Percentiles rank a stretch among this genome's conserved stretches.
Evolutionary conservation across 164 flowering plant species (phyloP).

Genomic region (Taxillus chinensis): DNA sequence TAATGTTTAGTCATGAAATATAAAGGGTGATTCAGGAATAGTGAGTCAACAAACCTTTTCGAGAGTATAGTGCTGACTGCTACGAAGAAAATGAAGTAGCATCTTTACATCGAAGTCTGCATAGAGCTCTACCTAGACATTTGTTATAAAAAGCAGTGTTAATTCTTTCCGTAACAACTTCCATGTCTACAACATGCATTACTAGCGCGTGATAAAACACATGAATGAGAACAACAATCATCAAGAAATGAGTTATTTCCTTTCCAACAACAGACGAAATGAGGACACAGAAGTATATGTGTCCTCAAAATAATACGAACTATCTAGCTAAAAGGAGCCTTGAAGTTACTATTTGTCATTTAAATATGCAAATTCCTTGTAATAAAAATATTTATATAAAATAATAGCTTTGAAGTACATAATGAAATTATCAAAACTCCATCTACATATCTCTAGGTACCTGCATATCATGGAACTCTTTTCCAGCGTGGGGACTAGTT

Average conservation of each 20-base stretch:
- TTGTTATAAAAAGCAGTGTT: no score
- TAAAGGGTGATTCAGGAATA: neutral
- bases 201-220: no score
- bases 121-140: slow-evolving; percentile 79
- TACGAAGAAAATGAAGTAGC: slow-evolving; percentile 93
- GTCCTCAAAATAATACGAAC: no score
- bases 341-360: no score
- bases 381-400: neutral
- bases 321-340: no score
- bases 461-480: slow-evolving; percentile 97
- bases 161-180: no score
- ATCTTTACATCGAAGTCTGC: slow-evolving; percentile 80
- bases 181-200: no score
- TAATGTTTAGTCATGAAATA: neutral
- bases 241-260: no score
- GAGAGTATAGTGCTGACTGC: slow-evolving; percentile 89
- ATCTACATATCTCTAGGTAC: slow-evolving; percentile 21
- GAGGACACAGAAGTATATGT: no score
- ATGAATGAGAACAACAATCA: no score
- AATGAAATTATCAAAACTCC: neutral
- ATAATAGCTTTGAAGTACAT: neutral
- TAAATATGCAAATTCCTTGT: no score
- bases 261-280: no score
- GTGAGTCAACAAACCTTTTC: slow-evolving; percentile 59
- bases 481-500: slow-evolving; percentile 72